These are phyloP conservation scores for Cystoderma amianthinum DNA, from an alignment of 768 basidiomycete species.

Conservation along the genomic window DNA sequence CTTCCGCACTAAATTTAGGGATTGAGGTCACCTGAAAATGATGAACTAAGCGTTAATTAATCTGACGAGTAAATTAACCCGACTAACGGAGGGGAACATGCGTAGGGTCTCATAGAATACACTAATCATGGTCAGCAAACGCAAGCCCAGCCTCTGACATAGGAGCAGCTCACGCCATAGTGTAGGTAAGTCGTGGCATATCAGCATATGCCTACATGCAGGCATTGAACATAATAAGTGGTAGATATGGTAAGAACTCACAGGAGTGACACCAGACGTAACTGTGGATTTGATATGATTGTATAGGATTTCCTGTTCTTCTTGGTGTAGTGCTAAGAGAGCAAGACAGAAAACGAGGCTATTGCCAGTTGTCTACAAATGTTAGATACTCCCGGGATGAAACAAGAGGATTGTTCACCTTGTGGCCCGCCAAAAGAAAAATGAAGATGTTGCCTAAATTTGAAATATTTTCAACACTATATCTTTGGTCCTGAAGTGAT, in stretches of 20 bases:
- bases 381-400: neutral
- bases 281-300: conserved; percentile 24
- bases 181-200: conserved; percentile 27
- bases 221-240: neutral
- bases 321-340: conserved; percentile 34
- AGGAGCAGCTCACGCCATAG: conserved; percentile 21
- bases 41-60: neutral
- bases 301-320: conserved; percentile 37
- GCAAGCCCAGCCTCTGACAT: conserved; percentile 22
- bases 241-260: conserved; percentile 7
- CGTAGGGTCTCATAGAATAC: no score
- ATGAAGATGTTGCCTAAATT: conserved; percentile 29
- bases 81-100: conserved; percentile 25
- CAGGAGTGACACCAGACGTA: conserved; percentile 21
- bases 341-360: conserved; percentile 32
- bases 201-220: conserved; percentile 27
- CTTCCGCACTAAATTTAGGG: conserved; percentile 7
- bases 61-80: neutral
- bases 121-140: conserved; percentile 44
- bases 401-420: conserved; percentile 27
- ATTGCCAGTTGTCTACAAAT: conserved; percentile 27
- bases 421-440: conserved; percentile 44
- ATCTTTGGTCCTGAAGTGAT: neutral
- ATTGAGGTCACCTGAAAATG: conserved; percentile 6
- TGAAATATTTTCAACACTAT: conserved; percentile 13